Evolutionary conservation across 164 flowering plant genomes (phyloP).

Genomic region (Brasenia schreberi): DNA sequence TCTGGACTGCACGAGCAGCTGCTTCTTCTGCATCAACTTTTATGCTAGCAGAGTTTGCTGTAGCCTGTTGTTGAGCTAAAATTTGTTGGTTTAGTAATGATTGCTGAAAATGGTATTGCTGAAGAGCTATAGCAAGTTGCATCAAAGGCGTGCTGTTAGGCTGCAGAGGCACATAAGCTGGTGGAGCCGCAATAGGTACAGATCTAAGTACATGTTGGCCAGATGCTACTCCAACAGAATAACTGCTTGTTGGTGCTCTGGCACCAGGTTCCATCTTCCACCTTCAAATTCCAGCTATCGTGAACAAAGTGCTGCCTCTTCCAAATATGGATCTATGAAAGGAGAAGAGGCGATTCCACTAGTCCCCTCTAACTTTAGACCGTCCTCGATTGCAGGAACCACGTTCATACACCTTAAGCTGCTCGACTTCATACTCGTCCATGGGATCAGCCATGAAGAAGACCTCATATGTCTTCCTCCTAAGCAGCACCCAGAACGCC

Average conservation of each 20-base stretch:
- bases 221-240: neutral
- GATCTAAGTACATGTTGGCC: neutral
- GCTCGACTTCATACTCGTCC: too few relatives aligned
- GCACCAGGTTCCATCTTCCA: neutral
- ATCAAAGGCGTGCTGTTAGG: neutral
- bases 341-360: too few relatives aligned
- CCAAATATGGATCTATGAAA: neutral
- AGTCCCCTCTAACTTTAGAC: too few relatives aligned
- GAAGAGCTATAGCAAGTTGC: constrained; percentile 13
- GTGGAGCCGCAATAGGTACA: too few relatives aligned
- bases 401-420: too few relatives aligned
- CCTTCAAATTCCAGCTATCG: neutral
- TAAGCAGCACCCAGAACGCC: too few relatives aligned
- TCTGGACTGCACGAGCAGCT: constrained; percentile 18
- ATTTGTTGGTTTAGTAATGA: constrained; percentile 9
- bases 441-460: too few relatives aligned
- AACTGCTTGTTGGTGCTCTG: neutral
- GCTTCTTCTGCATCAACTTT: constrained; percentile 14
- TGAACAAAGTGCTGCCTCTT: neutral
- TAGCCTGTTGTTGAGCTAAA: constrained; percentile 13
- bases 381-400: too few relatives aligned
- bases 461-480: too few relatives aligned
- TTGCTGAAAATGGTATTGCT: constrained; percentile 18
- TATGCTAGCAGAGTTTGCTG: constrained; percentile 12
- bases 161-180: neutral